phyloP scores from a whole-genome alignment of 139 green algal genomes.

The Ostreobium quekettii region DNA sequence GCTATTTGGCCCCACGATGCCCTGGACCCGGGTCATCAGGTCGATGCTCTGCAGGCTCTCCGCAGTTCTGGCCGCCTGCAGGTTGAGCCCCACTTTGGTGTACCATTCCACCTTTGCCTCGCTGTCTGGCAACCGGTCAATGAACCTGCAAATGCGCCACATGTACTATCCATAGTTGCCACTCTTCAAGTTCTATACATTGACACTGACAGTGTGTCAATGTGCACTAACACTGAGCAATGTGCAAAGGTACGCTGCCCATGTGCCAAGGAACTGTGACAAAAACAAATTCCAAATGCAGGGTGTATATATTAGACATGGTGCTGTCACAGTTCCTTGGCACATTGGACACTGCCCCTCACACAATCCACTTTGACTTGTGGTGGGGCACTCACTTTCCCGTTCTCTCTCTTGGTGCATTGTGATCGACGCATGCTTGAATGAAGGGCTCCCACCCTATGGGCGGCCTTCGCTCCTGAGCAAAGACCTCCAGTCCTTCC shows the following conservation, averaged over 20 bases:
- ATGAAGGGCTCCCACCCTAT: conserved; percentile 53
- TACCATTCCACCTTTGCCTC: conserved; percentile 18
- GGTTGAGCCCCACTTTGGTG: conserved; percentile 10
- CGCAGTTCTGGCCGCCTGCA: not conserved
- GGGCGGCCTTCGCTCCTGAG: conserved; percentile 31
- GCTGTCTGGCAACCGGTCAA: conserved; percentile 17
- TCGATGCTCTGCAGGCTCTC: conserved; percentile 11
- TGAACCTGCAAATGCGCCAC: conserved; percentile 18
- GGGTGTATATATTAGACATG: too few relatives aligned
- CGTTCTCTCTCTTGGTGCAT: conserved; percentile 33
- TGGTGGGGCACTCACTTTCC: conserved; percentile 32
- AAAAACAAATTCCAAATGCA: too few relatives aligned
- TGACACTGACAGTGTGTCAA: too few relatives aligned
- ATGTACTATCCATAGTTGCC: too few relatives aligned
- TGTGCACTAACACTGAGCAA: too few relatives aligned
- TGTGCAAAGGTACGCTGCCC: too few relatives aligned
- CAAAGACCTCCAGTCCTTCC: conserved; percentile 49
- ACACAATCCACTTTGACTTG: too few relatives aligned
- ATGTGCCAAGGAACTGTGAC: too few relatives aligned
- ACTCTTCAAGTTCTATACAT: too few relatives aligned
- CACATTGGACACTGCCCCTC: too few relatives aligned
- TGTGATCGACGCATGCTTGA: conserved; percentile 32
- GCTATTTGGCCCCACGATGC: conserved; percentile 12
- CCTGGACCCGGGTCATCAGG: conserved; percentile 12
- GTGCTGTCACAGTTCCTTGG: too few relatives aligned